Evolutionary conservation across 768 basidiomycete genomes (phyloP), one percentile per base, ranked within the genome.

Genomic region (Leccinum longicurvipes): DNA sequence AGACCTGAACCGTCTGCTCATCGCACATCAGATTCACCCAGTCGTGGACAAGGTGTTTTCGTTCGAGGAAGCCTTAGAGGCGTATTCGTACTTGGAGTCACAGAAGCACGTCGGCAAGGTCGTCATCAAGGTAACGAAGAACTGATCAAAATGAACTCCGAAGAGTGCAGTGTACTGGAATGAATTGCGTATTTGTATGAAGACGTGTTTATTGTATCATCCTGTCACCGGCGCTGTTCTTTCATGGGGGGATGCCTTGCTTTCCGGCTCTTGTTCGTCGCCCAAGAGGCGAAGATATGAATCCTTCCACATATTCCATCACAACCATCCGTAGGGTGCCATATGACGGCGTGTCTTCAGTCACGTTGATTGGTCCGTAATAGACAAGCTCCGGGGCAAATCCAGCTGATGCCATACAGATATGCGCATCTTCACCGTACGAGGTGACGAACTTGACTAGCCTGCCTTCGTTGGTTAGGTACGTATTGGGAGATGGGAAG

Each of bases 81-180:
- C 84, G 1, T 85, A 81, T 63, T 69, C 71, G 45, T 76, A 84
- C 62, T 71, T 84, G 53, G 73, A 77, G 56, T 78, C 76, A 1
- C 82, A 84, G 57, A 74, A 75, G 55, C 82, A 85, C 64, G 78
- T 84, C 21, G 85, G 85, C 15, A 85, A 87, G 69, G 76, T 85
- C 15, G 80, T 81, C 17, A 79, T 84, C 56, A 76, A 75, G 68
- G 77, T 84, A 25, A 31, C 65, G 25, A 58, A 50, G 53, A 42
- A 60, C 44, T 64, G 31, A 69, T 11, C 4, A 31, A n/a, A 39
- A n/a, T 10, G 34, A 36, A 36, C 4, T 3, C 15, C 34, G 34
- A 36, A 17, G 36, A 39, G 8, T 36, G n/a, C 8, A 39, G 36
- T n/a, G 36, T n/a, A n/a, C 17, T 4, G 36, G 36, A 9, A 36